phyloP scores from a whole-genome alignment of 768 basidiomycete species.

The Macrolepiota dolichaula region DNA sequence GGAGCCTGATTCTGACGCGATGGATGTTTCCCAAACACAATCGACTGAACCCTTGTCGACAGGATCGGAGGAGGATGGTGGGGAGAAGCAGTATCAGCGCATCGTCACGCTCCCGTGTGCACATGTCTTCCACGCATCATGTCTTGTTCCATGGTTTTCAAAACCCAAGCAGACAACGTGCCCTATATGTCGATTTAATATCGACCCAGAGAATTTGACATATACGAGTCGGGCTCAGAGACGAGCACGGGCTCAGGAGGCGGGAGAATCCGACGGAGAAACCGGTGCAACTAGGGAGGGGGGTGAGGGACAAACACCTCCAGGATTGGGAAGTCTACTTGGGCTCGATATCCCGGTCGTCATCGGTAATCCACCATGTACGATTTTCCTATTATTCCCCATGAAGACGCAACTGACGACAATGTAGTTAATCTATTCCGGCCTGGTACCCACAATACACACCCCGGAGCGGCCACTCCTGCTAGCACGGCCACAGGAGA shows the following conservation, averaged over 20 bases:
- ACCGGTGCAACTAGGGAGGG: constrained; percentile 2
- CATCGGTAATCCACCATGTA: not conserved
- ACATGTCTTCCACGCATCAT: constrained; percentile 78
- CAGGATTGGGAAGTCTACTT: not conserved
- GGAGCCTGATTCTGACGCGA: not conserved
- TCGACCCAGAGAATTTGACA: constrained; percentile 76
- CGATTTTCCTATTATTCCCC: not conserved
- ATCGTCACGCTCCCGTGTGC: constrained; percentile 76
- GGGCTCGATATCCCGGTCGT: not conserved
- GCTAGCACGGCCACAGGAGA: not conserved
- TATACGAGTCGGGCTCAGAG: constrained; percentile 30
- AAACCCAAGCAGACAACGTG: constrained; percentile 77
- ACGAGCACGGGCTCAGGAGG: constrained; percentile 8
- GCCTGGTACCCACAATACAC: not conserved
- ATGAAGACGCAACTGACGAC: not conserved
- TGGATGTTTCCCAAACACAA: not conserved
- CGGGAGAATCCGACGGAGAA: not conserved
- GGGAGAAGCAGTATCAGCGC: constrained; percentile 27
- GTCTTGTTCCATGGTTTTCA: constrained; percentile 81
- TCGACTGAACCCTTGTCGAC: not conserved
- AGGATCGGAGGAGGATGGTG: constrained; percentile 7
- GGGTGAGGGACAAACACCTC: not conserved
- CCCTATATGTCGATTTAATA: constrained; percentile 79
- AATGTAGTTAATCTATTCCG: not conserved
- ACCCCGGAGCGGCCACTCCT: not conserved